phyloP scores from a whole-genome alignment of 345 rosid species.

The Corchorus capsularis region DNA sequence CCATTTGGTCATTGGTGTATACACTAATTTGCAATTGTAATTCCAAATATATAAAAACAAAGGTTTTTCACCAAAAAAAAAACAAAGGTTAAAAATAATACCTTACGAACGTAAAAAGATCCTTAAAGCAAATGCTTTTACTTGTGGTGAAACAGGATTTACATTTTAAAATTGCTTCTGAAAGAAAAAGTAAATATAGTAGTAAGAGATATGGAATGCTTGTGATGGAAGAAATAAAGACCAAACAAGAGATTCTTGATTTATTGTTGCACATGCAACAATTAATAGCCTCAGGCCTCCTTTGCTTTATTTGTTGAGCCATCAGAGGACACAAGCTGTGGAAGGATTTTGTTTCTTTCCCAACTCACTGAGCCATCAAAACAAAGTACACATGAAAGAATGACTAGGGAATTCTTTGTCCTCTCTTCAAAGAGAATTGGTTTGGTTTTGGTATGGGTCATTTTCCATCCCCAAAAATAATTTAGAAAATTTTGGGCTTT shows the following conservation, averaged over 20 bases:
- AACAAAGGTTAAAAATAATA: background rate
- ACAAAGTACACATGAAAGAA: constrained; percentile 29
- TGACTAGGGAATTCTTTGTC: constrained; percentile 34
- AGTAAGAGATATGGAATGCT: constrained; percentile 34
- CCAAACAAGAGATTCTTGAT: constrained; percentile 41
- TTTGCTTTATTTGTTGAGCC: constrained; percentile 62
- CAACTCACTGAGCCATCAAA: constrained; percentile 28
- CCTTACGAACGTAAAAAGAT: no score
- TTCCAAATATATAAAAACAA: background rate
- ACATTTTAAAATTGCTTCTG: constrained; percentile 27
- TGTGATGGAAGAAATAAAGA: constrained; percentile 47
- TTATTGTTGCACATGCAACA: constrained; percentile 55
- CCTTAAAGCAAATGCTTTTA: constrained; percentile 13
- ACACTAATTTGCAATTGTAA: no score
- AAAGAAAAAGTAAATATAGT: constrained; percentile 28
- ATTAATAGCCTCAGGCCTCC: constrained; percentile 40
- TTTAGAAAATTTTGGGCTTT: background rate
- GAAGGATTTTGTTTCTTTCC: constrained; percentile 27
- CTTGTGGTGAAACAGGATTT: constrained; percentile 14
- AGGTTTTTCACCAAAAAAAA: no score
- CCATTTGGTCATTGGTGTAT: no score
- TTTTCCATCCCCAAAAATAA: constrained; percentile 29
- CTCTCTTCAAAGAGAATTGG: constrained; percentile 25
- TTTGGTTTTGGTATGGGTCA: constrained; percentile 43
- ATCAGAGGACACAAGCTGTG: constrained; percentile 36